Conservation (phyloP, 1,284 basidiomycete species). For the Ganoderma meredithae region DNA sequence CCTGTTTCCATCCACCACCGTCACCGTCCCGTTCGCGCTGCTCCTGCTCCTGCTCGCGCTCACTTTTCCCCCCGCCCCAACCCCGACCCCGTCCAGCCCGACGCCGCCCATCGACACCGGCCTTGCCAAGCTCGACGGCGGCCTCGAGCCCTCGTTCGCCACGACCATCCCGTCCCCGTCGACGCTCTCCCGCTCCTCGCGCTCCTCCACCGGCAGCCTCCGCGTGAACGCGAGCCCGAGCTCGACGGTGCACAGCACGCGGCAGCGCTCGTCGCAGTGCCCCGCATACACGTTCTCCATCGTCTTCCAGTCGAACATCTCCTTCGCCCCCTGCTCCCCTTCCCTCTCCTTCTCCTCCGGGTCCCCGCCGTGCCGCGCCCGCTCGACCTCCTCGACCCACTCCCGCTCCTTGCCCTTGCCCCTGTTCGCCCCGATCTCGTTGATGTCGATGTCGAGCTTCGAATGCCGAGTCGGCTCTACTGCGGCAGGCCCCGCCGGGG, state of each 20-base stretch:
- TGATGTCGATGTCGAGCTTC: background rate
- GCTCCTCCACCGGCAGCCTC: conserved; percentile 29
- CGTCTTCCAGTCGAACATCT: conserved; percentile 39
- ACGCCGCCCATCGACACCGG: conserved; percentile 25
- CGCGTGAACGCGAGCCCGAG: conserved; percentile 43
- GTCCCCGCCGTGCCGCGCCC: conserved; percentile 18
- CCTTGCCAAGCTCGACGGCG: conserved; percentile 18
- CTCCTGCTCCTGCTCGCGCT: conserved; percentile 16
- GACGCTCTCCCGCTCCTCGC: conserved; percentile 27
- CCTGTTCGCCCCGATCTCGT: conserved; percentile 14
- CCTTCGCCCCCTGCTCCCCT: conserved; percentile 16
- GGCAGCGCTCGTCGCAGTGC: conserved; percentile 37
- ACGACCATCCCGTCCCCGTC: conserved; percentile 31
- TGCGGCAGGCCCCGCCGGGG: background rate
- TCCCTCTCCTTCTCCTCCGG: conserved; percentile 5
- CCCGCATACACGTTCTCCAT: conserved; percentile 48
- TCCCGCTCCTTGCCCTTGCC: conserved; percentile 30
- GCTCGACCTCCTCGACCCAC: conserved; percentile 33
- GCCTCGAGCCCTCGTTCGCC: conserved; percentile 4
- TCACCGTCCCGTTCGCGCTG: conserved; percentile 24
- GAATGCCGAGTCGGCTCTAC: conserved; percentile 3
- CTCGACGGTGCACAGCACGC: conserved; percentile 47
- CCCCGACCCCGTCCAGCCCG: conserved; percentile 14
- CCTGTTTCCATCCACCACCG: conserved; percentile 17
- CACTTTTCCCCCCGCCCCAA: conserved; percentile 13